Evolutionary conservation across 352 stramenopile genomes (phyloP).

Genomic region (Globisporangium perplexum): DNA sequence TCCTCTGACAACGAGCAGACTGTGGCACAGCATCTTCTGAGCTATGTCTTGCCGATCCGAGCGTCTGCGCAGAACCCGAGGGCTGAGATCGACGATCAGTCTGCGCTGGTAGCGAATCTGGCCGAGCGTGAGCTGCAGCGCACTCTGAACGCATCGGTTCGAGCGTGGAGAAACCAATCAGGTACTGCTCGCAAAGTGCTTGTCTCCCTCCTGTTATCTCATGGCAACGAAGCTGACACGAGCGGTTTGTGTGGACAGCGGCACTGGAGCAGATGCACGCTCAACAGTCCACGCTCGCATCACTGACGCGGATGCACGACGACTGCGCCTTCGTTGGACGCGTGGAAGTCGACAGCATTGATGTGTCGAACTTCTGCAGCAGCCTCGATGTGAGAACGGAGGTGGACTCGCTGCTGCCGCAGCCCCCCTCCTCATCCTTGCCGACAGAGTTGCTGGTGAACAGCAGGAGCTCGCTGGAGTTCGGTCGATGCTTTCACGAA

Average conservation of each 20-base stretch:
- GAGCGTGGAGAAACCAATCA: conserved; percentile 5
- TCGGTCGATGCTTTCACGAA: conserved; percentile 5
- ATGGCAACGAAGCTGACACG: not conserved
- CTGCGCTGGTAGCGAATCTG: not conserved
- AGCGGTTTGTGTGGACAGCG: not conserved
- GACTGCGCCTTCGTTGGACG: not conserved
- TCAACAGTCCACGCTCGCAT: conserved; percentile 1
- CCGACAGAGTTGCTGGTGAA: not conserved
- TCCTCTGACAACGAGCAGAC: not conserved
- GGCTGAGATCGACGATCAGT: conserved; percentile 2
- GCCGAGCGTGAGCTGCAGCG: conserved; percentile 1
- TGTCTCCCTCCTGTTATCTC: not conserved
- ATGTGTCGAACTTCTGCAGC: not conserved
- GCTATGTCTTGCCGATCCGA: conserved; percentile 7
- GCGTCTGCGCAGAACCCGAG: not conserved
- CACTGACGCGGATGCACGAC: conserved; percentile 4
- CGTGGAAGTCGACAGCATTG: not conserved
- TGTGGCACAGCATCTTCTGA: conserved; percentile 6
- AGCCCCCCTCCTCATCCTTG: not conserved
- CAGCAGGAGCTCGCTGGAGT: not conserved
- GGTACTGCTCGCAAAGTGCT: not conserved
- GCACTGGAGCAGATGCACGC: not conserved
- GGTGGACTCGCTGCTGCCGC: not conserved
- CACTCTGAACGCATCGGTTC: not conserved
- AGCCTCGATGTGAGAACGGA: not conserved